These are phyloP conservation scores for Phytomonas francai DNA, from an alignment of 208 protist genomes.

Conservation along the genomic window DNA sequence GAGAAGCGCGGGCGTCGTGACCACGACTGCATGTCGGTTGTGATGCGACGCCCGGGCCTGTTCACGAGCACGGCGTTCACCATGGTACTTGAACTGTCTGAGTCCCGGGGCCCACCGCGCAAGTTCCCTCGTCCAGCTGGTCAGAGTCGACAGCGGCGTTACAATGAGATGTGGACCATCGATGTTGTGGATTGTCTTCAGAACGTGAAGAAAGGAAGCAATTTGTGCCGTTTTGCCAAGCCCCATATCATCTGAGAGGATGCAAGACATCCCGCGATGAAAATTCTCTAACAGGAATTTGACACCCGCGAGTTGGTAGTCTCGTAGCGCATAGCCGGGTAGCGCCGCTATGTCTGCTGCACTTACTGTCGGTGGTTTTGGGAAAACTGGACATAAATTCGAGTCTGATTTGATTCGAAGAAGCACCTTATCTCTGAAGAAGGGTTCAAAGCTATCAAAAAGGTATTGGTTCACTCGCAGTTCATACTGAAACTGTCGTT, in stretches of 20 bases:
- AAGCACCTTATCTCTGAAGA: constrained; percentile 57
- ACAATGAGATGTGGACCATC: constrained; percentile 95
- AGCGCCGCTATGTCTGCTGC: constrained; percentile 18
- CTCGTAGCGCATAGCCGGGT: constrained; percentile 61
- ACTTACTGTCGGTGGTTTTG: constrained; percentile 21
- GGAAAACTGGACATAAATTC: constrained; percentile 26
- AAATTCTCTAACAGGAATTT: constrained; percentile 91
- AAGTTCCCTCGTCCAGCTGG: constrained; percentile 90
- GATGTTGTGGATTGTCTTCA: constrained; percentile 55
- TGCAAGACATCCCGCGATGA: constrained; percentile 75
- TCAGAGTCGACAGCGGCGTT: constrained; percentile 92
- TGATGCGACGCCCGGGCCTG: constrained; percentile 20
- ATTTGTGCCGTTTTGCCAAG: constrained; percentile 97
- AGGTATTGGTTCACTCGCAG: constrained; percentile 34
- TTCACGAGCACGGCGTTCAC: constrained; percentile 40
- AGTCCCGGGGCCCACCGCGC: constrained; percentile 87
- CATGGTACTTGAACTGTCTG: constrained; percentile 90
- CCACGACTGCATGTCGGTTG: constrained; percentile 83
- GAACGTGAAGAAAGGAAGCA: constrained; percentile 81
- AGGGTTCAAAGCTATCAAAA: constrained; percentile 56
- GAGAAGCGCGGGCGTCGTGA: constrained; percentile 94
- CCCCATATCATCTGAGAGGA: constrained; percentile 97
- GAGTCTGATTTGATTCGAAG: constrained; percentile 21
- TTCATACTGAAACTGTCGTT: constrained; percentile 59
- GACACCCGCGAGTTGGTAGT: constrained; percentile 95